phyloP scores from a whole-genome alignment of 495 filamentous ascomycete species.

The Lentithecium fluviatile region DNA sequence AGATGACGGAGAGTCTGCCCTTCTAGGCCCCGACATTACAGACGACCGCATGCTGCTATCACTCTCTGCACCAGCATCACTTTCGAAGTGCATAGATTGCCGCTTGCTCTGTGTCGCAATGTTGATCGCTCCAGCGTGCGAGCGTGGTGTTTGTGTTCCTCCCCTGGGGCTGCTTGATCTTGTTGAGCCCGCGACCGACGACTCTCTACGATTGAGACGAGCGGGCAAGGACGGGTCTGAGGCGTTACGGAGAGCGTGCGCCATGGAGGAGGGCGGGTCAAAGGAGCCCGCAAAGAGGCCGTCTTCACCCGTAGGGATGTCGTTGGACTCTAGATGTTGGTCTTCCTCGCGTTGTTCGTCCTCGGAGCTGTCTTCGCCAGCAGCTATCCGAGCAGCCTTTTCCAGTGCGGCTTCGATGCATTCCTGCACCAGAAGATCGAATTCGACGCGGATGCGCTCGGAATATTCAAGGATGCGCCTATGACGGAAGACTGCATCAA shows the following conservation, averaged over 20 bases:
- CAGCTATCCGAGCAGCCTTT: slow-evolving; percentile 84
- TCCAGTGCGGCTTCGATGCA: slow-evolving; percentile 89
- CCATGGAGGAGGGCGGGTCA: slow-evolving; percentile 58
- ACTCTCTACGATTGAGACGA: slow-evolving; percentile 50
- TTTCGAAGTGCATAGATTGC: slow-evolving; percentile 71
- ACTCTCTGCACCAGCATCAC: slow-evolving; percentile 74
- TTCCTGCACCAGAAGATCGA: slow-evolving; percentile 84
- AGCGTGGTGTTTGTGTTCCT: slow-evolving; percentile 83
- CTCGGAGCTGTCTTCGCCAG: slow-evolving; percentile 80
- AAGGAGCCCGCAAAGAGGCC: slow-evolving; percentile 54
- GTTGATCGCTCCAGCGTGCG: slow-evolving; percentile 67
- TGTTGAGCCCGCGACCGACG: slow-evolving; percentile 65
- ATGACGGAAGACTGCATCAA: slow-evolving; percentile 88
- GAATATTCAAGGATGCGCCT: slow-evolving; percentile 92
- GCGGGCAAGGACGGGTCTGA: slow-evolving; percentile 44
- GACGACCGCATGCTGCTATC: slow-evolving; percentile 85
- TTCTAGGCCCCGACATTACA: slow-evolving; percentile 60
- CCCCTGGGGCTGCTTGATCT: slow-evolving; percentile 85
- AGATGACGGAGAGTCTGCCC: slow-evolving; percentile 88
- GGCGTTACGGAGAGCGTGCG: slow-evolving; percentile 53
- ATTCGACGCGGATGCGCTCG: slow-evolving; percentile 91
- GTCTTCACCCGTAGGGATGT: slow-evolving; percentile 45
- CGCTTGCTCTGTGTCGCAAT: slow-evolving; percentile 67
- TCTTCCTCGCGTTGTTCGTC: slow-evolving; percentile 44
- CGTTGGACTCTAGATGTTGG: slow-evolving; percentile 39